Conservation (phyloP, 768 basidiomycete genomes). For the Mycena amicta region DNA sequence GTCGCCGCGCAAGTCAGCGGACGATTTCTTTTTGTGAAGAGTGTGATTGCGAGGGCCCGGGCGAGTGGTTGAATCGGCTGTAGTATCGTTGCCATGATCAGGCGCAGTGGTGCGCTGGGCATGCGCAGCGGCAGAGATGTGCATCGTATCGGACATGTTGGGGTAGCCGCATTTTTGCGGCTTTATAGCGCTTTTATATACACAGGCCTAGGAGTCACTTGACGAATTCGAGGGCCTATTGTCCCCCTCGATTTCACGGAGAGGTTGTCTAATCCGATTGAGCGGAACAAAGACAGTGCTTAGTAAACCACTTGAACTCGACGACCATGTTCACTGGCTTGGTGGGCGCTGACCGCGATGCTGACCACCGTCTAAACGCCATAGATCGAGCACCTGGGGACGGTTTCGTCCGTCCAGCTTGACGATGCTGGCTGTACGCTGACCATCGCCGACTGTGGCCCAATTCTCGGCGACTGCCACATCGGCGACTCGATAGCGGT, state of each 20-base stretch:
- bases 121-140: no score
- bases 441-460: constrained; percentile 67
- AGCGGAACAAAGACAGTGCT: no score
- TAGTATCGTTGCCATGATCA: background rate
- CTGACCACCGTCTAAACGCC: constrained; percentile 10
- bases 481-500: constrained; percentile 94
- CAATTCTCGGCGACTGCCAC: constrained; percentile 85
- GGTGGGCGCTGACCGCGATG: constrained; percentile 43
- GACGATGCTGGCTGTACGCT: constrained; percentile 83
- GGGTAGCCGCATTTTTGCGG: no score
- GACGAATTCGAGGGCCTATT: no score
- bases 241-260: no score
- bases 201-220: no score
- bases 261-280: no score
- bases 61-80: background rate
- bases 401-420: constrained; percentile 61
- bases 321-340: constrained; percentile 75
- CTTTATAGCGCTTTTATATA: no score
- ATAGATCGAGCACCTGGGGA: constrained; percentile 90
- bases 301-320: no score
- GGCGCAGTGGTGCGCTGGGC: background rate
- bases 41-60: constrained; percentile 4
- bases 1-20: constrained; percentile 34
- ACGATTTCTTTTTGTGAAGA: constrained; percentile 39
- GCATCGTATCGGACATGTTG: constrained; percentile 1